A percentile compares a stretch with the other conserved stretches of the same genome.
Evolutionary conservation across 2,329 filamentous ascomycete genomes (phyloP).

Genomic region (Penicillium palitans): DNA sequence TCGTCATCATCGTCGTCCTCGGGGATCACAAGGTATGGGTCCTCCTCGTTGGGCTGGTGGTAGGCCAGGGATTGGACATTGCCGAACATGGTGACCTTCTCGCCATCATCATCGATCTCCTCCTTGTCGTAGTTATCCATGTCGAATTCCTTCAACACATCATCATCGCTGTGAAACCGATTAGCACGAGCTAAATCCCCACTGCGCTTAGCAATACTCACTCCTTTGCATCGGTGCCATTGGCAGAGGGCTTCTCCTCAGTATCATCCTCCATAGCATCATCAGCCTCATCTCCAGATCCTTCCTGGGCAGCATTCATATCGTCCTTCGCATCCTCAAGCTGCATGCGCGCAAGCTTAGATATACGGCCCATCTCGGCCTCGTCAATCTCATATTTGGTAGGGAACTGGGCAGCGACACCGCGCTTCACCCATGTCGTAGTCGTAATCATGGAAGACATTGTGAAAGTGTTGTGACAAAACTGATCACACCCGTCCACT

Average conservation of each 20-base stretch:
- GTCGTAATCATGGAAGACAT: constrained; percentile 71
- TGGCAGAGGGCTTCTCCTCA: constrained; percentile 24
- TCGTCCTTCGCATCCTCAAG: constrained; percentile 91
- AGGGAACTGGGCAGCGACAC: constrained; percentile 73
- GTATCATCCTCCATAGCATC: constrained; percentile 27
- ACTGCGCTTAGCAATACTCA: constrained; percentile 13
- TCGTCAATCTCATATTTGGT: constrained; percentile 75
- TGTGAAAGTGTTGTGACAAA: constrained; percentile 21
- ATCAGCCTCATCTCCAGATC: constrained; percentile 37
- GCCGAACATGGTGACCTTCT: constrained; percentile 87
- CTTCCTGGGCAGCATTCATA: constrained; percentile 68
- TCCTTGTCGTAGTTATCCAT: constrained; percentile 95
- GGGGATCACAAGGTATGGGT: constrained; percentile 92
- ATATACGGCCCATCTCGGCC: constrained; percentile 73
- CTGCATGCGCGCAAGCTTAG: constrained; percentile 71
- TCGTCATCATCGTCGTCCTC: constrained; percentile 83
- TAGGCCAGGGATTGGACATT: constrained; percentile 93
- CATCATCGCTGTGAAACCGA: constrained; percentile 58
- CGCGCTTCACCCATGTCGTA: constrained; percentile 73
- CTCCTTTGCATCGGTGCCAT: constrained; percentile 23
- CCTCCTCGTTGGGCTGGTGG: constrained; percentile 89
- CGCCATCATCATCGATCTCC: constrained; percentile 63
- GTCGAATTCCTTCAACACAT: constrained; percentile 94
- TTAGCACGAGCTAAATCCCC: constrained; percentile 10
- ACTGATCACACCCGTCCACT: constrained; percentile 19